Percentiles rank a stretch among this genome's conserved stretches.
These are phyloP conservation scores for Asterella californica DNA, from an alignment of 225 moss, liverwort and hornwort species.

Conservation along the genomic window DNA sequence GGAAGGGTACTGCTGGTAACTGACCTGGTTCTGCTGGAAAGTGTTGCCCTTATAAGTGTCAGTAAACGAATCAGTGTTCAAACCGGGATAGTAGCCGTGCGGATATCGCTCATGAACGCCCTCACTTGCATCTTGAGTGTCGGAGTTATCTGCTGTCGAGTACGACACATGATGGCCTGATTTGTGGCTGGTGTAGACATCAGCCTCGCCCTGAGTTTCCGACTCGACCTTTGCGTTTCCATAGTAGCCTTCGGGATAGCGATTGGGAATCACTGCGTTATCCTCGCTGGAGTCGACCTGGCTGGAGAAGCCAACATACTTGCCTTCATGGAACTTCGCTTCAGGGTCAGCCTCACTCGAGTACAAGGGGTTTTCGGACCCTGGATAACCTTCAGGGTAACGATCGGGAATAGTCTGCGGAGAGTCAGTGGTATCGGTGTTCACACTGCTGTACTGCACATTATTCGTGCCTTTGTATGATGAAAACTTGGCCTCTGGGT, in stretches of 20 bases:
- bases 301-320: not conserved
- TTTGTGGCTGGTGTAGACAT: not conserved
- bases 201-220: not conserved
- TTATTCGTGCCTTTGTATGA: not conserved
- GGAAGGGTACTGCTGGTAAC: not conserved
- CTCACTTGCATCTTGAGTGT: too few relatives aligned
- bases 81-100: not conserved
- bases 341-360: not conserved
- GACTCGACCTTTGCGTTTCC: not conserved
- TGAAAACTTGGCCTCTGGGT: not conserved
- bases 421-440: not conserved
- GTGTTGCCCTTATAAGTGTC: not conserved
- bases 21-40: not conserved
- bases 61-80: not conserved
- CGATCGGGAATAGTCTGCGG: conserved; percentile 25
- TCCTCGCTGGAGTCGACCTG: not conserved
- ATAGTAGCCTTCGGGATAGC: conserved; percentile 34
- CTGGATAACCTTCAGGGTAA: conserved; percentile 22
- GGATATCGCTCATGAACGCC: not conserved
- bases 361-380: conserved; percentile 4
- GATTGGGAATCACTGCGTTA: conserved; percentile 20
- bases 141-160: not conserved
- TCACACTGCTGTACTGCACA: conserved; percentile 3
- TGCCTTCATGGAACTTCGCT: not conserved
- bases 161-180: not conserved